phyloP scores from a whole-genome alignment of 2,329 filamentous ascomycete species.

The Penicillium sp. region DNA sequence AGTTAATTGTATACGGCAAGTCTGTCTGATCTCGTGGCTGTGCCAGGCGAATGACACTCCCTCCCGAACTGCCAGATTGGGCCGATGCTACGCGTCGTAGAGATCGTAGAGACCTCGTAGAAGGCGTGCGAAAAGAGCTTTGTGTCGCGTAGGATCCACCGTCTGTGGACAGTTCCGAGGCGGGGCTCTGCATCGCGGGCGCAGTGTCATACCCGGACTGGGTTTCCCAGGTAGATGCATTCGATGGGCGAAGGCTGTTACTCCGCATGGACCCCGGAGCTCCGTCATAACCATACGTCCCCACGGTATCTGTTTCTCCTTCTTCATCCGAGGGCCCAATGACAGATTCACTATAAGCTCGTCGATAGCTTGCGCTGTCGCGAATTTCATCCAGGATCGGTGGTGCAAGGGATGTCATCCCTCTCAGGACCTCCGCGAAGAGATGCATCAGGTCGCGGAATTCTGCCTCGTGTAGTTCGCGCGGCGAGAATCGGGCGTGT shows the following conservation, averaged over 20 bases:
- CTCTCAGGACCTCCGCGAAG: constrained; percentile 76
- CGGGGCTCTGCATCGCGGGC: constrained; percentile 23
- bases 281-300: constrained; percentile 26
- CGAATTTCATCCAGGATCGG: constrained; percentile 49
- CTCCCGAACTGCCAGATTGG: constrained; percentile 36
- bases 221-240: constrained; percentile 32
- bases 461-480: constrained; percentile 64
- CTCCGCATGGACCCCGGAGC: constrained; percentile 26
- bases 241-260: constrained; percentile 29
- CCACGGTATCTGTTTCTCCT: constrained; percentile 39
- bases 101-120: constrained; percentile 38
- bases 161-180: constrained; percentile 18
- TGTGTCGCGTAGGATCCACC: constrained; percentile 16
- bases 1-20: constrained; percentile 38
- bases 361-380: constrained; percentile 25
- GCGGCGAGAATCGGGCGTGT: constrained; percentile 75
- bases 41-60: constrained; percentile 43
- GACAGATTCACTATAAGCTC: constrained; percentile 33
- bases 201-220: constrained; percentile 32
- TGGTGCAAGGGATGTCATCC: constrained; percentile 67
- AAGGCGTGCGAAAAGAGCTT: constrained; percentile 33
- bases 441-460: constrained; percentile 80
- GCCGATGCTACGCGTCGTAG: constrained; percentile 35
- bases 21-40: constrained; percentile 32
- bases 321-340: constrained; percentile 43